A percentile compares a stretch with the other conserved stretches of the same genome.
Conservation (phyloP, 2,329 filamentous ascomycete species). For the Cladophialophora psammophila region DNA sequence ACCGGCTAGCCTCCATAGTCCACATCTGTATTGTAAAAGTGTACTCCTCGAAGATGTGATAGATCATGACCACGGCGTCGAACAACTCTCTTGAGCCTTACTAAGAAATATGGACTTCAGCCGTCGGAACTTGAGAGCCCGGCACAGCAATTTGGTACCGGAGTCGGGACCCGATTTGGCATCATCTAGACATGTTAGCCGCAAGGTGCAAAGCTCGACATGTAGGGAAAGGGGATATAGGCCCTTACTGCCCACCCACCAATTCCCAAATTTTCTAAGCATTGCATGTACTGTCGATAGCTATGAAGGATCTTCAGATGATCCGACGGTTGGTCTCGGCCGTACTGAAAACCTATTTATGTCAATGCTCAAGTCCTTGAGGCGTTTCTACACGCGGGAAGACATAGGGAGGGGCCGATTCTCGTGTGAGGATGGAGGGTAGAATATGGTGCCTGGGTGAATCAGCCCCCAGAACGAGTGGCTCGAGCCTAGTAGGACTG, state of each 20-base stretch:
- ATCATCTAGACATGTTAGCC: slow-evolving; percentile 48
- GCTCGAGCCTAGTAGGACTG: slow-evolving; percentile 69
- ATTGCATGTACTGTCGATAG: slow-evolving; percentile 73
- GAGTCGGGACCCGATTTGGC: slow-evolving; percentile 47
- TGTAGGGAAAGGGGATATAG: slow-evolving; percentile 76
- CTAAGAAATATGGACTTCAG: slow-evolving; percentile 73
- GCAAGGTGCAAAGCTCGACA: slow-evolving; percentile 70
- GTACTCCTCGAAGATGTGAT: slow-evolving; percentile 35
- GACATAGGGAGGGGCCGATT: slow-evolving; percentile 76
- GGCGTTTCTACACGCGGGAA: slow-evolving; percentile 76
- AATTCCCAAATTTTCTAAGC: slow-evolving; percentile 75
- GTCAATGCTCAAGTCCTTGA: slow-evolving; percentile 74
- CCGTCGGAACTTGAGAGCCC: slow-evolving; percentile 70
- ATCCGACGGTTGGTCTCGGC: slow-evolving; percentile 67
- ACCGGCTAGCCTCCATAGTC: neutral
- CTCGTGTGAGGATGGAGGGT: slow-evolving; percentile 76
- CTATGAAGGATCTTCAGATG: slow-evolving; percentile 81
- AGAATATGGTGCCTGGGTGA: slow-evolving; percentile 76
- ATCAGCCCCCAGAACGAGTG: slow-evolving; percentile 76
- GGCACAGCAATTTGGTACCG: slow-evolving; percentile 53
- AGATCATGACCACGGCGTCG: slow-evolving; percentile 30
- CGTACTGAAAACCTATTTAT: slow-evolving; percentile 74
- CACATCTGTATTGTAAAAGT: neutral
- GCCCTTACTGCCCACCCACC: slow-evolving; percentile 76
- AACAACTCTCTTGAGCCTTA: slow-evolving; percentile 56